Base-by-base conservation (phyloP, 768 basidiomycete genomes). In the Trametes gibbosa region DNA sequence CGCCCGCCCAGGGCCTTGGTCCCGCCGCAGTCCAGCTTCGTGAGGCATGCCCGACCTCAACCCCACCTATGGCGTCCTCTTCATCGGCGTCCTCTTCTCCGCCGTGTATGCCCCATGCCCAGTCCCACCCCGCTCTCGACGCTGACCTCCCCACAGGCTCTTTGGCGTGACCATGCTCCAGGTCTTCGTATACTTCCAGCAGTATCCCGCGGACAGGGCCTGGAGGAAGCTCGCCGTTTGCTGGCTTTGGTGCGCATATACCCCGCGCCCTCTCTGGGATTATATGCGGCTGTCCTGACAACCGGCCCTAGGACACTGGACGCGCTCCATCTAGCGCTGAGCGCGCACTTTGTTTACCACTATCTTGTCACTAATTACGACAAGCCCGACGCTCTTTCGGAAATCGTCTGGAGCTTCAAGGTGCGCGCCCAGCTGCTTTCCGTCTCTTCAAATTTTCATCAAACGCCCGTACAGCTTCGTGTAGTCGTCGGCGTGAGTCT, bases 321-420 rank as follows among this genome's bases (percentile, higher is more conserved):
- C 43, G 58, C 63, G 5, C 32, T 62, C 7, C 66, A 66, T 27
- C 53, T 63, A 17, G 61, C 63, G 10, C 48, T 66, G 16, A 50
- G 56, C 49, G 51, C 64, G 14, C 63, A 66, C 39, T 56, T 63
- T 27, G 62, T 66, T 27, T 66, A 66, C 35, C 57, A 49, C 42
- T 66, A 66, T 27, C 58, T 66, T 14, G 61, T 66, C 47, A 55
- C 56, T 41, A 55, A 64, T 41, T 63, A 59, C 29, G 35, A 39
- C 45, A 56, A 60, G 35, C 58, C 63, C 23, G 50, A 35, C 48
- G 56, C 59, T 46, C 61, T 65, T 43, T 57, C 49, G 9, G 40
- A 54, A 12, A 61, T 61, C 45, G 52, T 64, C 5, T 63, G 61
- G 64, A 66, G 65, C 35, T 61, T 61, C 62, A 66, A 66, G 62